A percentile compares a stretch with the other conserved stretches of the same genome.
Conservation (phyloP, 441 rosid species). For the Croton setiger region DNA sequence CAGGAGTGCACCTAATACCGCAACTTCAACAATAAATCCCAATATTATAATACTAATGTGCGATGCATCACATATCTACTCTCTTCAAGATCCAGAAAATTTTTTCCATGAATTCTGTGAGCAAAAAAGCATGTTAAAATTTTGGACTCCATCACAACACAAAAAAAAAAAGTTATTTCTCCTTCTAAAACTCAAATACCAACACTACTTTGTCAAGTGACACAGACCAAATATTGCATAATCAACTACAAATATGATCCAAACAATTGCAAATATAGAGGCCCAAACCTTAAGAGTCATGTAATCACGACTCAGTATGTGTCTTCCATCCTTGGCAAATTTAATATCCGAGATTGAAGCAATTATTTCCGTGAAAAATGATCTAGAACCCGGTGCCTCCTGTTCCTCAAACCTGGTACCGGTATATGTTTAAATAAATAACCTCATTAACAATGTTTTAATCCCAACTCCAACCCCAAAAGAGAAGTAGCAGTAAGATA, state of each 20-base stretch:
- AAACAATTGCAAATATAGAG: slow-evolving; percentile 8
- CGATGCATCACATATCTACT: not conserved
- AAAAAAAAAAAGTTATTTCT: not conserved
- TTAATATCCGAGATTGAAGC: slow-evolving; percentile 97
- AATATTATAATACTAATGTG: not conserved
- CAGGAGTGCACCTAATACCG: not conserved
- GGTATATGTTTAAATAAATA: slow-evolving; percentile 15
- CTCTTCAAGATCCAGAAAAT: not conserved
- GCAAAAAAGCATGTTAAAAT: not conserved
- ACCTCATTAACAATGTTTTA: not conserved
- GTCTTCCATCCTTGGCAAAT: slow-evolving; percentile 88
- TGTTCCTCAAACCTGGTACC: slow-evolving; percentile 86
- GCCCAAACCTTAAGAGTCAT: slow-evolving; percentile 93
- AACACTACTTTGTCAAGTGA: not conserved
- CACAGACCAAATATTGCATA: not conserved
- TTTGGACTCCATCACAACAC: not conserved
- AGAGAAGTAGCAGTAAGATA: not conserved
- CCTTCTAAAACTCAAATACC: not conserved
- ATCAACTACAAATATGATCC: slow-evolving; percentile 9
- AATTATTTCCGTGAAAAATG: slow-evolving; percentile 99
- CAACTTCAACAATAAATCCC: not conserved
- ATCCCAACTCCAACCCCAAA: not conserved
- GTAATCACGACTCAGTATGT: slow-evolving; percentile 97
- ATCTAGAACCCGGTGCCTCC: slow-evolving; percentile 85
- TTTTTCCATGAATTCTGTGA: not conserved